Base-by-base conservation (phyloP, 306 rosid species). In the Styphnolobium japonicum region DNA sequence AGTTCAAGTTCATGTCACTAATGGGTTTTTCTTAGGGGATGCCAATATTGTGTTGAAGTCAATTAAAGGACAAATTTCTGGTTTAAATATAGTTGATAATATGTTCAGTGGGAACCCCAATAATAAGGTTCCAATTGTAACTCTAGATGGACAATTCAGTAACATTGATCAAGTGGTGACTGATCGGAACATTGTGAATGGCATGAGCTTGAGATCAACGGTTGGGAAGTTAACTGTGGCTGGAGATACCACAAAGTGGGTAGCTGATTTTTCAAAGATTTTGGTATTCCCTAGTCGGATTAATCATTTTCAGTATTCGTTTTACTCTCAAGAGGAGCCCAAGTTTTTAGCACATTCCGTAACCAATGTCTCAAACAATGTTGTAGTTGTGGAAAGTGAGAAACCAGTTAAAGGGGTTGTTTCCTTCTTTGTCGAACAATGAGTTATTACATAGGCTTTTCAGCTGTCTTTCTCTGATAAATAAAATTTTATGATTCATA, bases 1-100 rank as follows among this genome's bases (percentile, higher is more conserved):
- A 0, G 86, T 88, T 46, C 92, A 90, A 80, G 92, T 88, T 77
- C 92, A 88, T 82, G 92, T 90, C 15, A 90, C 89, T 0, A 82
- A 90, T 72, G 94, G 87, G 3, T 86, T 90, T 61, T 90, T 88
- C 82, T 42, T 86, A 4, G 94, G 94, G 0, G 89, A 80, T 78
- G 92, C 86, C 33, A 88, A 88, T 56, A 33, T 90, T 51, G 89
- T 86, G 45, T 56, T 90, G 80, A 90, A 79, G 75, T 86, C 94
- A 11, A 69, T 90, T 9, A 62, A 82, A 3, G 94, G 94, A 9
- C 23, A 78, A 34, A 14, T 88, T 40, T 57, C 16, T 3, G 94
- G 94, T 18, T 46, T 90, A 19, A 90, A 86, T 2, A 86, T 90
- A 45, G 89, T 88, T 34, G 45, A 87, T 60, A 90, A 88, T 36